phyloP scores from a whole-genome alignment of 768 basidiomycete genomes.

The Suillus discolor region DNA sequence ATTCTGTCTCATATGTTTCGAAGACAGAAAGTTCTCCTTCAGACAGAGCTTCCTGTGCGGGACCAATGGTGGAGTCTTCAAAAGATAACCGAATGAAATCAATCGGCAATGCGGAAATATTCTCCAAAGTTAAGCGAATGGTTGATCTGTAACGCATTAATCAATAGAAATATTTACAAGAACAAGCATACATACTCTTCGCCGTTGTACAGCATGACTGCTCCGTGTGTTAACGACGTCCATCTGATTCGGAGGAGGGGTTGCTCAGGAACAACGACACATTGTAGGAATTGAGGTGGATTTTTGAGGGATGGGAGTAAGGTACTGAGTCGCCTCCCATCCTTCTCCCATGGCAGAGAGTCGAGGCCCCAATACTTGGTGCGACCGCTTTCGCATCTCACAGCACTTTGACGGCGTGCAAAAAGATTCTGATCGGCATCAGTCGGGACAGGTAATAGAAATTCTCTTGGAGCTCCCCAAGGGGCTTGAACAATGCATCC shows the following conservation, averaged over 20 bases:
- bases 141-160: slow-evolving; percentile 56
- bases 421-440: slow-evolving; percentile 69
- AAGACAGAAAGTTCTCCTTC: slow-evolving; percentile 83
- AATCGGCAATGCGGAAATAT: slow-evolving; percentile 78
- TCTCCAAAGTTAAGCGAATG: slow-evolving; percentile 87
- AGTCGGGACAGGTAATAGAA: slow-evolving; percentile 73
- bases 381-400: slow-evolving; percentile 67
- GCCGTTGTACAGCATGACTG: slow-evolving; percentile 93
- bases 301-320: slow-evolving; percentile 27
- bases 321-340: slow-evolving; percentile 41
- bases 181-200: slow-evolving; percentile 64
- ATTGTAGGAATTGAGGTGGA: slow-evolving; percentile 66
- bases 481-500: slow-evolving; percentile 81
- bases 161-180: slow-evolving; percentile 6
- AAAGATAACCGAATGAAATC: slow-evolving; percentile 88
- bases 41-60: slow-evolving; percentile 73
- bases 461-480: slow-evolving; percentile 70
- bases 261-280: slow-evolving; percentile 82
- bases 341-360: slow-evolving; percentile 62
- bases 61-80: slow-evolving; percentile 84
- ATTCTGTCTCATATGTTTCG: slow-evolving; percentile 90
- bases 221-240: slow-evolving; percentile 90
- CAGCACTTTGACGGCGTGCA: slow-evolving; percentile 56
- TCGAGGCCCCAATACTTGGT: slow-evolving; percentile 77
- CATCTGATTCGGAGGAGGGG: slow-evolving; percentile 85